Evolutionary conservation across 2,329 filamentous ascomycete species (phyloP), one percentile per base, ranked within the genome.

Genomic region (Pyrenophora teres): DNA sequence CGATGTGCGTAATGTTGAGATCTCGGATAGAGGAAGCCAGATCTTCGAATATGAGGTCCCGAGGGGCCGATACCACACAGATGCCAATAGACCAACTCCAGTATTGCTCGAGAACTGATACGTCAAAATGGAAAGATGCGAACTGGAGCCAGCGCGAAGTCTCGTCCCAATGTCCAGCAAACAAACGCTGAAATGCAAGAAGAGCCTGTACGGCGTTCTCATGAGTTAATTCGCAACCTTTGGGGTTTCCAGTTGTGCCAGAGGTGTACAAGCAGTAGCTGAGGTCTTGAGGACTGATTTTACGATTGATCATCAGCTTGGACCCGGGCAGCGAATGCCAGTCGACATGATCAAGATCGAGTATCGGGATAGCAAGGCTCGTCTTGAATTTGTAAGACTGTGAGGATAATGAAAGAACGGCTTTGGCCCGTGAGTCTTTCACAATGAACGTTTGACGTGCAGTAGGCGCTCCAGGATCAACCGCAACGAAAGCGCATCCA

Each of bases 51-150:
- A 97, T 87, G 1, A 96, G 69, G 68, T 97, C 92, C 59, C 90
- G 83, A 0, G 90, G 89, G 6, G 90, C 92, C 2, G 89, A 87
- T 2, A 93, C 88, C 0, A 97, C 82, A 3, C 88, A 87, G 21
- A 97, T 92, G 1, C 92, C 92, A 0, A 94, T 89, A 23, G 88
- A 91, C 92, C 92, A 97, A 51, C 87, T 94, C 91, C 91, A 97
- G 70, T 93, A 97, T 65, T 96, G 92, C 68, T 97, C 92, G 0
- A 97, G 80, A 0, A 97, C 89, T 1, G 90, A 94, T 3, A 97
- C 92, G 64, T 97, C 93, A 55, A 97, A 97, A 71, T 96, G 93
- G 50, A 96, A 90, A 0, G 91, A 92, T 1, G 93, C 93, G 67
- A 97, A 97, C 67, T 97, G 93, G 0, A 97, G 79, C 87, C 91